Evolutionary conservation across 140 eudicot genomes (phyloP).

Genomic region (Stevia rebaudiana): DNA sequence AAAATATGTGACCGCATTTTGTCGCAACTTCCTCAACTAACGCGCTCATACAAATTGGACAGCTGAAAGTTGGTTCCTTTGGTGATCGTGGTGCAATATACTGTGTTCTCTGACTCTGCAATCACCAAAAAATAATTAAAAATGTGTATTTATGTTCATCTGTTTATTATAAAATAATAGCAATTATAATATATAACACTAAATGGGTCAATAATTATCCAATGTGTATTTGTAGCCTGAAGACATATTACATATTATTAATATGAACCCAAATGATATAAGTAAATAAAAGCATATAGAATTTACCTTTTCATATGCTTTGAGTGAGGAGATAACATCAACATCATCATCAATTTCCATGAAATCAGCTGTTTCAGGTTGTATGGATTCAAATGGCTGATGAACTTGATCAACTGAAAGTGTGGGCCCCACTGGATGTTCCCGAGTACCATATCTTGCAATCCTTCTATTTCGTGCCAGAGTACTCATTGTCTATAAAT

Average conservation of each 20-base stretch:
- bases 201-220: constrained; percentile 41
- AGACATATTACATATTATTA: not conserved
- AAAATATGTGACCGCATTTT: constrained; percentile 92
- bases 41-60: constrained; percentile 89
- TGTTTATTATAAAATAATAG: too few relatives aligned
- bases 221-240: constrained; percentile 74
- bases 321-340: constrained; percentile 65
- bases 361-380: constrained; percentile 52
- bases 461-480: constrained; percentile 31
- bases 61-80: constrained; percentile 68
- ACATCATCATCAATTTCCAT: constrained; percentile 85
- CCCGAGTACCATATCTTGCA: constrained; percentile 34
- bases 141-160: not conserved
- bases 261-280: not conserved
- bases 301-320: constrained; percentile 52
- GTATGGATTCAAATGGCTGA: constrained; percentile 28
- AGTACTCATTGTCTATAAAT: constrained; percentile 43
- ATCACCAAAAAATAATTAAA: constrained; percentile 1
- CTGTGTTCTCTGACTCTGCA: constrained; percentile 32
- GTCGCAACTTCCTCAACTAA: constrained; percentile 76
- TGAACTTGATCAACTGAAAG: not conserved
- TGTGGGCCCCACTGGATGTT: constrained; percentile 36
- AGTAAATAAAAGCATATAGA: not conserved
- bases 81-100: constrained; percentile 33
- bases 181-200: not conserved